These are phyloP conservation scores for Lomentospora prolificans DNA, from an alignment of 2,329 filamentous ascomycete species.

Conservation along the genomic window DNA sequence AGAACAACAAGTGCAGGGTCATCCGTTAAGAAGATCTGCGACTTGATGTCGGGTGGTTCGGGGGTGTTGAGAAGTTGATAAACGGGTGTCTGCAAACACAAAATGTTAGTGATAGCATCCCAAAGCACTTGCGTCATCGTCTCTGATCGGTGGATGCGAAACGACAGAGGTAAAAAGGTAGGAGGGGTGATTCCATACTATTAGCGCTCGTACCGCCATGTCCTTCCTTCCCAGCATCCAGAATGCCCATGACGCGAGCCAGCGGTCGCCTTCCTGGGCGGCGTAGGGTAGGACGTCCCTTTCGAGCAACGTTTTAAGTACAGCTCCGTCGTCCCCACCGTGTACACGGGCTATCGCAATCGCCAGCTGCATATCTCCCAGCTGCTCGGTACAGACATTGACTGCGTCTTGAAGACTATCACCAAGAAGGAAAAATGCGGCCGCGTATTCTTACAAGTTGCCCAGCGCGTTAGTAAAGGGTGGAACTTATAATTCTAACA, in stretches of 20 bases:
- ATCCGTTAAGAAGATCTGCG: conserved; percentile 75
- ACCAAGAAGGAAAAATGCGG: conserved; percentile 88
- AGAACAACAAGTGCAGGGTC: conserved; percentile 82
- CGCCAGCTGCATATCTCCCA: conserved; percentile 82
- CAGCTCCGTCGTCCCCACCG: conserved; percentile 70
- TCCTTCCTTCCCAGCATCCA: conserved; percentile 79
- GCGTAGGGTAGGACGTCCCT: conserved; percentile 73
- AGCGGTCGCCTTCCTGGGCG: conserved; percentile 73
- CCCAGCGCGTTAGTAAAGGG: not conserved
- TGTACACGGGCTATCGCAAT: conserved; percentile 82
- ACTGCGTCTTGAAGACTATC: conserved; percentile 78
- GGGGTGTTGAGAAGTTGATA: conserved; percentile 63
- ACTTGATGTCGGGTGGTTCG: conserved; percentile 57
- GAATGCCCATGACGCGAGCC: conserved; percentile 92
- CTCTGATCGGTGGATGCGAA: too few species aligned
- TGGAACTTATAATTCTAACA: not conserved
- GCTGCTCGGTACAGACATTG: conserved; percentile 74
- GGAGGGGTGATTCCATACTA: conserved; percentile 46
- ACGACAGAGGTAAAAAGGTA: too few species aligned
- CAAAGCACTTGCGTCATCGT: not conserved
- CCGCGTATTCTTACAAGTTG: conserved; percentile 65
- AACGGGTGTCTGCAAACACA: conserved; percentile 56
- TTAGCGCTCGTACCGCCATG: conserved; percentile 73
- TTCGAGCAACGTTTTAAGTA: conserved; percentile 63
- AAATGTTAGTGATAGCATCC: conserved; percentile 1